Evolutionary conservation across 768 basidiomycete genomes (phyloP).

Genomic region (Asterophora parasitica): DNA sequence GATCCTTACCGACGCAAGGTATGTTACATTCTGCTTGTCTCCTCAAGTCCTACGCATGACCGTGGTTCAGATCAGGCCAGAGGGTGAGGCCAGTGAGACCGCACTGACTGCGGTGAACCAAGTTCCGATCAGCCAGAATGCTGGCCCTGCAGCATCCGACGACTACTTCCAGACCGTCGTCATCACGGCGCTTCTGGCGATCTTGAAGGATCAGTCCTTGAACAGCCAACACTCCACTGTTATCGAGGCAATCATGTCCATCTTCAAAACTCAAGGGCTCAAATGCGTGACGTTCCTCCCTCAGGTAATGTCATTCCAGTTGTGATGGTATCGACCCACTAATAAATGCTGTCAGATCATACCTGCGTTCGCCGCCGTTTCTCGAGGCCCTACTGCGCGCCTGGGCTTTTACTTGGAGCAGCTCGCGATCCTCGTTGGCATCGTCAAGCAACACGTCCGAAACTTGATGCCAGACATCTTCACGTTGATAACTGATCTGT

Average conservation of each 20-base stretch:
- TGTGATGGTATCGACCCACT: background rate
- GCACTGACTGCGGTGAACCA: constrained; percentile 59
- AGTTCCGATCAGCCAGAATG: constrained; percentile 62
- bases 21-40: background rate
- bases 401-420: constrained; percentile 92
- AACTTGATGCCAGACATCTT: constrained; percentile 88
- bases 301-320: constrained; percentile 48
- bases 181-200: constrained; percentile 79
- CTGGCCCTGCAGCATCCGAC: constrained; percentile 65
- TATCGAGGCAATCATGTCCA: constrained; percentile 97
- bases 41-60: constrained; percentile 8
- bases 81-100: constrained; percentile 62
- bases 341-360: constrained; percentile 59
- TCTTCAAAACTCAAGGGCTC: constrained; percentile 96
- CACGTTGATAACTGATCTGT: constrained; percentile 80
- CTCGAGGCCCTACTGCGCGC: constrained; percentile 74
- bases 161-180: constrained; percentile 98
- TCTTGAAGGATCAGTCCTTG: constrained; percentile 86
- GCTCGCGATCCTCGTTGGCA: constrained; percentile 89
- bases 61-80: constrained; percentile 46
- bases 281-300: constrained; percentile 95
- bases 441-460: constrained; percentile 96
- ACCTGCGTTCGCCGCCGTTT: constrained; percentile 89
- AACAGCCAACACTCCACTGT: constrained; percentile 87
- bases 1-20: constrained; percentile 97